These are phyloP conservation scores for Agaricales sp. DNA, from an alignment of 1,284 basidiomycete genomes.

Conservation along the genomic window DNA sequence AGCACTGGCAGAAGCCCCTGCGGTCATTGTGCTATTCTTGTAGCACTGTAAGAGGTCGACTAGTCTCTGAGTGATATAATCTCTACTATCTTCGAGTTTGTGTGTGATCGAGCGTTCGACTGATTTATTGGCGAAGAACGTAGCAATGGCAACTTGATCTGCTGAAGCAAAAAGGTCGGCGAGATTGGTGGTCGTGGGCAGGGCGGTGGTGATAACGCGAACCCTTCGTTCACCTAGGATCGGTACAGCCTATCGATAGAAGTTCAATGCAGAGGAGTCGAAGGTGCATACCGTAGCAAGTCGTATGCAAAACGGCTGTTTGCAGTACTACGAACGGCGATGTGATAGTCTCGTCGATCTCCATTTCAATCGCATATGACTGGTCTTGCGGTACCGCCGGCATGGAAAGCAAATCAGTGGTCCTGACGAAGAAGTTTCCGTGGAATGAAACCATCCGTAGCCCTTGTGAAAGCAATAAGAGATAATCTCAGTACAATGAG, in stretches of 20 bases:
- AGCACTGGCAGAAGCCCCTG: slow-evolving; percentile 88
- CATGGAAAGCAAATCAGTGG: slow-evolving; percentile 93
- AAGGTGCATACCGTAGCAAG: slow-evolving; percentile 72
- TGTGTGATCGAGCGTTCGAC: slow-evolving; percentile 88
- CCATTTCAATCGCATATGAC: slow-evolving; percentile 94
- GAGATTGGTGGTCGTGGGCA: slow-evolving; percentile 88
- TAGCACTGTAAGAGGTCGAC: slow-evolving; percentile 88
- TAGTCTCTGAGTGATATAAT: slow-evolving; percentile 85
- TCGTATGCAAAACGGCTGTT: slow-evolving; percentile 93
- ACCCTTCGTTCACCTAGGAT: slow-evolving; percentile 80
- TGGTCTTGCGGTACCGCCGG: slow-evolving; percentile 95
- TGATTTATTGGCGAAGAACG: slow-evolving; percentile 91
- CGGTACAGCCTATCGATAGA: slow-evolving; percentile 1
- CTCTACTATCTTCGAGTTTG: slow-evolving; percentile 90
- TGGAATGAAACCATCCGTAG: slow-evolving; percentile 97
- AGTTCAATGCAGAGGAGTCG: background rate
- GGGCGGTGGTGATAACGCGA: slow-evolving; percentile 86
- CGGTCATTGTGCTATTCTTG: slow-evolving; percentile 94
- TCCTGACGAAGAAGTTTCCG: slow-evolving; percentile 99
- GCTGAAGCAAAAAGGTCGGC: slow-evolving; percentile 93
- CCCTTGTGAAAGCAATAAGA: too few relatives aligned
- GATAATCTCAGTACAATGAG: background rate
- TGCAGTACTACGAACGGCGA: slow-evolving; percentile 93
- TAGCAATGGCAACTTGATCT: slow-evolving; percentile 88
- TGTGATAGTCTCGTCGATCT: slow-evolving; percentile 94